phyloP scores from a whole-genome alignment of 139 green algal genomes.

The Chlamydomonas sp. region DNA sequence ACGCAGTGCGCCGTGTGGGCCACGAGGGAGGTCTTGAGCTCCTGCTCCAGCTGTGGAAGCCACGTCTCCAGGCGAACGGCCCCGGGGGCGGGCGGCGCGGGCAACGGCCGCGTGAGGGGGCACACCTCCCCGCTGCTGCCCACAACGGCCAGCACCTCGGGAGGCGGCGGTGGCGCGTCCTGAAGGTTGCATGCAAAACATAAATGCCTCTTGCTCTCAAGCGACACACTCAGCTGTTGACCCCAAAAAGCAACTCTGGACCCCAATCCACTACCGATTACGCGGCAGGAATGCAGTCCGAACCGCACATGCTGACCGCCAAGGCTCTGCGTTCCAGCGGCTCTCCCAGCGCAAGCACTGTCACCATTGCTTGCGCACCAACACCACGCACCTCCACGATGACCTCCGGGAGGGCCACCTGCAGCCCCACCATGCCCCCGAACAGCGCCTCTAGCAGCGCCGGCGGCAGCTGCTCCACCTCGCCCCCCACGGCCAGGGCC shows the following conservation, averaged over 20 bases:
- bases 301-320: too few relatives aligned
- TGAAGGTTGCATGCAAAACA: neutral
- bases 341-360: too few relatives aligned
- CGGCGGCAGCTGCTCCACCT: conserved; percentile 25
- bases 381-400: neutral
- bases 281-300: too few relatives aligned
- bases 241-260: too few relatives aligned
- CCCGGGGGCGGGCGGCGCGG: neutral
- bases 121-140: conserved; percentile 33
- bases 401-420: neutral
- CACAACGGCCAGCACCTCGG: conserved; percentile 25
- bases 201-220: neutral
- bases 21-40: conserved; percentile 25
- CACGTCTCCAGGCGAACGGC: conserved; percentile 13
- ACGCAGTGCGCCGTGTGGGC: conserved; percentile 38
- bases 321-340: too few relatives aligned
- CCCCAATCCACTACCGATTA: too few relatives aligned
- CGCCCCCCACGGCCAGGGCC: conserved; percentile 33
- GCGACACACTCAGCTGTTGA: neutral
- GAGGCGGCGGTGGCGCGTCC: neutral
- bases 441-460: conserved; percentile 36
- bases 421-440: conserved; percentile 28
- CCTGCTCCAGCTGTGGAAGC: conserved; percentile 33
- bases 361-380: too few relatives aligned
- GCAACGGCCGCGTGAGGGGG: conserved; percentile 17